Conservation (phyloP, 129 eudicot genomes). For the Helichrysum umbraculigerum region DNA sequence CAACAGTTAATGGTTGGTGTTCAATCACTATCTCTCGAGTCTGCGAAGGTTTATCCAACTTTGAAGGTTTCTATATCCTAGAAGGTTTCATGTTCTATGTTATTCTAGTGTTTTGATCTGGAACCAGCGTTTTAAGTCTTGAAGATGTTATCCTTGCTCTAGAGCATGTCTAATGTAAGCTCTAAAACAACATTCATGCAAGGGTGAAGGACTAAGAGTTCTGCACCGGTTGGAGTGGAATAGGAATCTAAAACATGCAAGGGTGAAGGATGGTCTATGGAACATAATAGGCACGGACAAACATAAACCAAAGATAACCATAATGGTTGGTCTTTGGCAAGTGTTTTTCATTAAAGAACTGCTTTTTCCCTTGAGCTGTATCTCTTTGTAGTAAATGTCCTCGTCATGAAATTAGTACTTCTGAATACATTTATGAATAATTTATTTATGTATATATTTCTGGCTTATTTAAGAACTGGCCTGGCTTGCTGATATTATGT, state of each 20-base stretch:
- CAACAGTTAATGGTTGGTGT: no score
- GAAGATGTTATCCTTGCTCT: background rate
- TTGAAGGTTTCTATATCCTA: no score
- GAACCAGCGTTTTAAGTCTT: background rate
- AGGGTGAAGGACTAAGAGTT: background rate
- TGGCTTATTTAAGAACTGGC: conserved; percentile 4
- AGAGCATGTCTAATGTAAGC: no score
- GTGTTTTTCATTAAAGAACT: conserved; percentile 7
- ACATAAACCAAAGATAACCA: background rate
- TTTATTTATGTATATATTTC: background rate
- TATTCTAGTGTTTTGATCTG: background rate
- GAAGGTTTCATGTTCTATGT: background rate
- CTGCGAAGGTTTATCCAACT: background rate
- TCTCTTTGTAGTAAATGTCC: background rate
- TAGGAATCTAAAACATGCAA: no score
- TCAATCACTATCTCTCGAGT: background rate
- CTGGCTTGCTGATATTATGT: conserved; percentile 14
- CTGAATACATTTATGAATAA: background rate
- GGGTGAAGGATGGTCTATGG: background rate
- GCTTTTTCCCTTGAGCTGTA: background rate
- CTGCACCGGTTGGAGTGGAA: no score
- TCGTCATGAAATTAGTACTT: conserved; percentile 2
- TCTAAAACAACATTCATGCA: background rate
- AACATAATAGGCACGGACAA: background rate
- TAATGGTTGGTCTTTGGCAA: background rate